Base-by-base conservation (phyloP, 2,329 filamentous ascomycete species). In the Curvularia verruculosa region DNA sequence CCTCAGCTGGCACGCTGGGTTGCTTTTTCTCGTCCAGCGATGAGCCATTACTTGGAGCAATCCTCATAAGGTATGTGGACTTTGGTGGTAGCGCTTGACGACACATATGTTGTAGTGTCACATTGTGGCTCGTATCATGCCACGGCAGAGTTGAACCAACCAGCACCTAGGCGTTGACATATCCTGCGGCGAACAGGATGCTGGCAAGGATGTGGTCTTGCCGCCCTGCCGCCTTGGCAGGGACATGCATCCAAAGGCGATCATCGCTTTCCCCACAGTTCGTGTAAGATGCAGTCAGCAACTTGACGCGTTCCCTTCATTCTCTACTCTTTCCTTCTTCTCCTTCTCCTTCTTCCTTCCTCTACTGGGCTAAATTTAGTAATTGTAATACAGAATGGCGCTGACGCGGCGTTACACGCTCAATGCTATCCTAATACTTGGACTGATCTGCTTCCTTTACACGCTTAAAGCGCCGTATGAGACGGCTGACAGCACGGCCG, bases 401-500 rank as follows among this genome's bases (percentile, higher is more conserved):
- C 72, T 76, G 15, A 54, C 78, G 21, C 73, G 71, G 53, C 75
- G 78, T 19, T 77, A 75, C 52, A 63, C 66, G 39, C 51, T 75
- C 26, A 78, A 79, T 59, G 63, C 70, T 5, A 65, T 63, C 37
- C 59, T 78, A 37, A 68, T 73, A 10, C 65, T 71, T 13, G 64
- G 68, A 36, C 64, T 76, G 28, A 57, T 80, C 12, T 73, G 78
- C 61, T 59, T 74, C 31, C 58, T 79, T 54, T 75, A 75, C 56
- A 70, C 73, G 36, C 70, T 78, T 45, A 75, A 71, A 58, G 68
- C 69, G 44, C 73, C 74, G 19, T 73, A 75, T 64, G 58, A 73
- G 49, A 41, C 50, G 21, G 49, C 49, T 15, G 46, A 56, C 34
- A 18, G 21, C 28, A 23, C 36, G 28, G 48, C 54, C 29, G 26